phyloP scores from a whole-genome alignment of 352 stramenopile species.

The Globisporangium uncinulatum region DNA sequence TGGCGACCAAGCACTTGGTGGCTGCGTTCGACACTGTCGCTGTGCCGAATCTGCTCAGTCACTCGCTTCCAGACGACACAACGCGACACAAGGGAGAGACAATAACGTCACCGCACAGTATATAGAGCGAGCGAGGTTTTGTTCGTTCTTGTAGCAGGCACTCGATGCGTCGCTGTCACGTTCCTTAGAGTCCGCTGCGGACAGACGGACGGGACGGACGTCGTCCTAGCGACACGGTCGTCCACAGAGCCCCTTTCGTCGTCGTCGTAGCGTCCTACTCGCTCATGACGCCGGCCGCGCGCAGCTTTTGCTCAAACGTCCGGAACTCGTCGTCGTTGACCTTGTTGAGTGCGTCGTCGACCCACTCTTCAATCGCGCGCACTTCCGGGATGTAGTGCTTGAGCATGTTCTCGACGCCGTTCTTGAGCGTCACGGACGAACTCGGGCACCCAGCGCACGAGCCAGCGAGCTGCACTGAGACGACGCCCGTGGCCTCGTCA shows the following conservation, averaged over 20 bases:
- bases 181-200: too few species aligned
- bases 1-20: not conserved
- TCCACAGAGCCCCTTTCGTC: too few species aligned
- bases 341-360: conserved; percentile 72
- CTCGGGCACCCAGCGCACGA: conserved; percentile 97
- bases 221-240: too few species aligned
- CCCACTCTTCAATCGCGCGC: conserved; percentile 68
- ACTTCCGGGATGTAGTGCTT: conserved; percentile 99
- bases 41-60: too few species aligned
- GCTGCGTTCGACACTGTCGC: not conserved
- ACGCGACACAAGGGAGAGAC: too few species aligned
- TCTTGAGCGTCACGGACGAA: conserved; percentile 98
- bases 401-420: conserved; percentile 99
- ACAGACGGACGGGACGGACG: too few species aligned
- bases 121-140: too few species aligned
- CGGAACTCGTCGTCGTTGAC: conserved; percentile 80
- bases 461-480: conserved; percentile 89
- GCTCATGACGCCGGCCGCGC: conserved; percentile 73
- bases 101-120: too few species aligned
- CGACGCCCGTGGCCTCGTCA: conserved; percentile 92
- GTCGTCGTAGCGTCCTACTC: conserved; percentile 28
- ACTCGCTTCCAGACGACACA: too few species aligned
- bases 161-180: too few species aligned
- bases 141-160: too few species aligned
- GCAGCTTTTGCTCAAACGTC: conserved; percentile 78